Conservation (phyloP, 352 stramenopile genomes). For the Phytophthora hybrid region DNA sequence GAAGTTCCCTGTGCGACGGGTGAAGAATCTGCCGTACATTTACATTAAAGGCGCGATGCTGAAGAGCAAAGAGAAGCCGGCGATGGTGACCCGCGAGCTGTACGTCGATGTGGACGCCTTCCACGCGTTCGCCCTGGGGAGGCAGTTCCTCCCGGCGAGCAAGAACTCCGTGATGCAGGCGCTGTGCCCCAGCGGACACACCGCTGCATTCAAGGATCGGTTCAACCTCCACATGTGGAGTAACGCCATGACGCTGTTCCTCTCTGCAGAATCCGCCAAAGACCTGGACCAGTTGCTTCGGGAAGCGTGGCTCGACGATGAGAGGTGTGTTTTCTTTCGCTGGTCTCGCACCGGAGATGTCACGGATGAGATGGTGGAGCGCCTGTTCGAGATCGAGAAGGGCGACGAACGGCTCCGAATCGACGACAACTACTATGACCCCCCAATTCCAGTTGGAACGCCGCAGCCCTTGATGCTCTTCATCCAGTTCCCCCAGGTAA, state of each 20-base stretch:
- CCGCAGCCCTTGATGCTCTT: constrained; percentile 32
- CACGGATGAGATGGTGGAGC: constrained; percentile 26
- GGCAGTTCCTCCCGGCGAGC: constrained; percentile 61
- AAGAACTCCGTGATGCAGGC: constrained; percentile 63
- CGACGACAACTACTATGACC: constrained; percentile 22
- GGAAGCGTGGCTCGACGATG: constrained; percentile 15
- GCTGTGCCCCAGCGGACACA: constrained; percentile 44
- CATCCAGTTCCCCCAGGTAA: constrained; percentile 40
- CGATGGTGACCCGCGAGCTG: constrained; percentile 29
- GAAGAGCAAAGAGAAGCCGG: constrained; percentile 6
- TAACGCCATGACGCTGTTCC: constrained; percentile 53
- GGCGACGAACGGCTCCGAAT: constrained; percentile 30
- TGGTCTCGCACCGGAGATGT: constrained; percentile 25
- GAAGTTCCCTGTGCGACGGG: constrained; percentile 18
- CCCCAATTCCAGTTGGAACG: constrained; percentile 6
- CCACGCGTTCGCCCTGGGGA: constrained; percentile 59
- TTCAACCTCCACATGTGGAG: constrained; percentile 57
- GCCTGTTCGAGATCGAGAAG: constrained; percentile 27
- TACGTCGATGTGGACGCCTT: constrained; percentile 53
- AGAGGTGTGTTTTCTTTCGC: constrained; percentile 32
- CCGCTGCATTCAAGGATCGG: constrained; percentile 41
- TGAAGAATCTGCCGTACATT: constrained; percentile 30
- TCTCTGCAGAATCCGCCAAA: constrained; percentile 13
- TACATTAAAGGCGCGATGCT: constrained; percentile 15
- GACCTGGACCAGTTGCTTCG: constrained; percentile 34